Base-by-base conservation (phyloP, 441 rosid genomes). In the Francoa sonchifolia region DNA sequence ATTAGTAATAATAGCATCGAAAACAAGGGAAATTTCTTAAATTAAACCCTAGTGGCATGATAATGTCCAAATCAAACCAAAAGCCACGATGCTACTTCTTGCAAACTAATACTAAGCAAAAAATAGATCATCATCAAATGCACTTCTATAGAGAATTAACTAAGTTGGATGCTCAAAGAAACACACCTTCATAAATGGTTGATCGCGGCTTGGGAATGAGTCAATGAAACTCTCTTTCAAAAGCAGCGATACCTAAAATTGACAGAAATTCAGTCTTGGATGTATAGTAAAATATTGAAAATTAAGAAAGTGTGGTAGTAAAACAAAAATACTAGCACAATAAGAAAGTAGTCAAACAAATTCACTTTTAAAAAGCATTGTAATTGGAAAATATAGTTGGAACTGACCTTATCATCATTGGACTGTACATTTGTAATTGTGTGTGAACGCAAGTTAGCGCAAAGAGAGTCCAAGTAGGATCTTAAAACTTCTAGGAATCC, bases 341-440 rank as follows among this genome's bases (percentile, higher is more conserved):
- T n/a, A n/a, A n/a, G n/a, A 4, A 52, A 26, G 9, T 20, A 39
- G 7, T 19, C 3, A 9, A 22, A 39, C 6, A 26, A 41, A 11
- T 16, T 13, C 2, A 5, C 8, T 28, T 37, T 5, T 17, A 17
- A 26, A 8, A 43, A 39, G 25, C 18, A 21, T 33, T 35, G 21
- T 19, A 22, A 30, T 38, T 17, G 11, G 34, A 15, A 21, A 46
- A 21, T 9, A 33, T 42, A 53, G 30, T n/a, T n/a, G n/a, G n/a
- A n/a, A 44, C 75, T 9, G 50, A 90, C 98, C 98, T 80, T 80
- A 55, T 76, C 90, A 15, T 80, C 72, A 47, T 80, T 80, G 32
- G 78, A 76, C 49, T 80, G 90, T 38, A 80, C 90, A 64, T 80
- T 76, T 53, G 90, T 80, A 43, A 80, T 80, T 26, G 90, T 80